A percentile compares a stretch with the other conserved stretches of the same genome.
phyloP scores from a whole-genome alignment of 495 filamentous ascomycete genomes.

The Xylaria curta region DNA sequence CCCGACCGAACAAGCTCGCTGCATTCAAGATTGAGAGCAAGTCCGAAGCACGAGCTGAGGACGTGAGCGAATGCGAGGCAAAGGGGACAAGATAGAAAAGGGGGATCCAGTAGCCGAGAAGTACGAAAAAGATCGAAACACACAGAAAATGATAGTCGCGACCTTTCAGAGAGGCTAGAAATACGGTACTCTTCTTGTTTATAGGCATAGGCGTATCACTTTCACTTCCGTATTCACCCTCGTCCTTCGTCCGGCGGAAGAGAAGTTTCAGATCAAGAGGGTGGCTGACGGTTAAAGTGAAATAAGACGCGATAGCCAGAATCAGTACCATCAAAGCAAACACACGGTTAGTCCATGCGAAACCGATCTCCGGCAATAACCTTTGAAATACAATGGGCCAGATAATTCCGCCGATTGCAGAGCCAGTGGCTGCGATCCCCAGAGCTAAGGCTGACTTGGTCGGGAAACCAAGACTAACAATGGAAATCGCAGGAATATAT shows the following conservation, averaged over 20 bases:
- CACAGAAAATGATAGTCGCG: conserved; percentile 5
- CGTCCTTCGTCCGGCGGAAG: neutral
- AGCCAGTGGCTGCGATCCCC: conserved; percentile 75
- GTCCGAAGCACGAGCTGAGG: neutral
- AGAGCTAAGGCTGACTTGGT: conserved; percentile 72
- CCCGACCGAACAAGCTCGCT: conserved; percentile 17
- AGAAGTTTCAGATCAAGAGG: neutral
- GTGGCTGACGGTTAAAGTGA: neutral
- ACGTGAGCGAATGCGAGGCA: conserved; percentile 10
- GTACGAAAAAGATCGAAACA: neutral
- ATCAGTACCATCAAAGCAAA: conserved; percentile 53
- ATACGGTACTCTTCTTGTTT: neutral
- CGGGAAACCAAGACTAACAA: conserved; percentile 76
- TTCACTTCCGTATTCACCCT: neutral
- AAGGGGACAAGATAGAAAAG: conserved; percentile 19
- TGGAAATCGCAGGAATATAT: conserved; percentile 70
- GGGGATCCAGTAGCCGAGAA: conserved; percentile 19
- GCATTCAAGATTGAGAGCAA: conserved; percentile 12
- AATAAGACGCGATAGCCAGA: conserved; percentile 11
- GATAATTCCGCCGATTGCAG: conserved; percentile 70
- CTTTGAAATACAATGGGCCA: conserved; percentile 67
- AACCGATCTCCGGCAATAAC: conserved; percentile 62
- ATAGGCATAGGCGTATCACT: neutral
- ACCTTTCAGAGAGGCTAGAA: neutral
- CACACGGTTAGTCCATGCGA: conserved; percentile 68